Evolutionary conservation across 306 rosid genomes (phyloP), one percentile per base, ranked within the genome.

Genomic region (Cyclanthera cordifolia): DNA sequence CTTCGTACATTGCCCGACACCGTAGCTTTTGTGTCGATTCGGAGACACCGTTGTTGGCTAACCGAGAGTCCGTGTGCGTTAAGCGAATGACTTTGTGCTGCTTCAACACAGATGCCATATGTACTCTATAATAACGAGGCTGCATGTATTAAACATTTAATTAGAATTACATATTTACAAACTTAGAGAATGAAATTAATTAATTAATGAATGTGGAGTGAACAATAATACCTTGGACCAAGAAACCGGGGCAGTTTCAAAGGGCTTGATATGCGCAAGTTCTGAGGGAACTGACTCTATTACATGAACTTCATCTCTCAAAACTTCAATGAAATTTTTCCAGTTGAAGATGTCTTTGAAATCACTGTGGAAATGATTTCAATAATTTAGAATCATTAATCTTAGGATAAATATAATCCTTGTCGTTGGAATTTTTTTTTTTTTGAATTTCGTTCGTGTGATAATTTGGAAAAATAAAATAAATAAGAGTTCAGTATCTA

Each of bases 161-260:
- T n/a, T n/a, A n/a, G n/a, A n/a, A n/a, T n/a, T n/a, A n/a, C n/a
- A n/a, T n/a, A n/a, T n/a, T n/a, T n/a, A n/a, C n/a, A n/a, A n/a
- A n/a, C n/a, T n/a, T n/a, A n/a, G n/a, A n/a, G n/a, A n/a, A n/a
- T n/a, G n/a, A n/a, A n/a, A n/a, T n/a, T n/a, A n/a, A n/a, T n/a
- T n/a, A n/a, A n/a, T n/a, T n/a, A 37, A 34, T 28, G 39, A 25
- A 56, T 25, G 67, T 59, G 21, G 20, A 6, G 65, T 34, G 50
- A 61, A n/a, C n/a, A n/a, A n/a, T n/a, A n/a, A 19, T n/a, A 94
- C 99, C 97, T 94, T 94, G 1, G 99, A 94, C 99, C 99, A 94
- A 25, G 99, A 94, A 75, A 94, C 82, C 4, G 99, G 99, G 41
- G 99, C 96, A 77, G 88, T 94, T 19, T 74, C 73, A 57, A 81